phyloP scores from a whole-genome alignment of 306 rosid genomes.

The Castanospermum australe region DNA sequence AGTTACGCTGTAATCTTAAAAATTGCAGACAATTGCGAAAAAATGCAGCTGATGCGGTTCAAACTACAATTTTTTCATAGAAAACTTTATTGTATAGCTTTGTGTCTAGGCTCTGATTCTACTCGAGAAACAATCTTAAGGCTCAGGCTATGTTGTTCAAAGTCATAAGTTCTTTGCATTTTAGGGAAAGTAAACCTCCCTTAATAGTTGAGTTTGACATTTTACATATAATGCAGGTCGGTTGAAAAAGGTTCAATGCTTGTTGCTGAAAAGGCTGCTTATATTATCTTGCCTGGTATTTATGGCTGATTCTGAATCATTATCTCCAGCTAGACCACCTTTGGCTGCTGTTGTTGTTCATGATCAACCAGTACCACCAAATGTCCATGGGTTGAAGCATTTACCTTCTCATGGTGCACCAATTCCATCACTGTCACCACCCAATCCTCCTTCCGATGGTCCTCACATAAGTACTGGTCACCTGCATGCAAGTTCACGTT shows the following conservation, averaged over 20 bases:
- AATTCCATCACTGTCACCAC: slow-evolving; percentile 34
- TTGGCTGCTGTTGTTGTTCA: slow-evolving; percentile 34
- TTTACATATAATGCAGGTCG: slow-evolving; percentile 50
- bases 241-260: slow-evolving; percentile 33
- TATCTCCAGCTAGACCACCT: slow-evolving; percentile 37
- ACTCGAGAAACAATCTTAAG: not conserved
- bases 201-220: slow-evolving; percentile 13
- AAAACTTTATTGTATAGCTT: not conserved
- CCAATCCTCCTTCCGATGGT: slow-evolving; percentile 53
- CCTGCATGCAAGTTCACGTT: slow-evolving; percentile 55
- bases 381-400: slow-evolving; percentile 38
- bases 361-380: slow-evolving; percentile 47
- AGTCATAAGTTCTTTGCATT: not conserved
- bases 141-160: not conserved
- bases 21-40: no score
- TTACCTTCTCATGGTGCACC: slow-evolving; percentile 41
- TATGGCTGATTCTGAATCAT: slow-evolving; percentile 33
- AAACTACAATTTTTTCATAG: not conserved
- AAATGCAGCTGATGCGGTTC: no score
- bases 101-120: not conserved
- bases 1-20: no score
- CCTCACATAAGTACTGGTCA: slow-evolving; percentile 46
- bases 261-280: slow-evolving; percentile 48
- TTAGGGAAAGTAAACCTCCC: not conserved
- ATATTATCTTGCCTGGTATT: slow-evolving; percentile 47